Percentiles rank a stretch among this genome's conserved stretches.
phyloP scores from a whole-genome alignment of 2,329 filamentous ascomycete species.

The Aspergillus novoparasiticus region DNA sequence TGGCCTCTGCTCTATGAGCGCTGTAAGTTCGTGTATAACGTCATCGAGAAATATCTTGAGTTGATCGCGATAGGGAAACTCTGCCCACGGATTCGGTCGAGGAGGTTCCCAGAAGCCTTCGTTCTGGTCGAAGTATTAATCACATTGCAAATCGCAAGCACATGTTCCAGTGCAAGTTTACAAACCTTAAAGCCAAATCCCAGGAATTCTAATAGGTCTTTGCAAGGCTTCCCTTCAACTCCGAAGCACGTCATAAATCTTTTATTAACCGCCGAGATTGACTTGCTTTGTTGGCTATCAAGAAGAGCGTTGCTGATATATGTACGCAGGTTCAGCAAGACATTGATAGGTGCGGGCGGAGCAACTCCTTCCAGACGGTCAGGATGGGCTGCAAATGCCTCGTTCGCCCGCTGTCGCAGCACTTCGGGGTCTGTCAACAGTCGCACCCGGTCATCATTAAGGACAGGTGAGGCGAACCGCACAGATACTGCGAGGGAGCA shows the following conservation, averaged over 20 bases:
- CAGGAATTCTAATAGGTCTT: slow-evolving; percentile 58
- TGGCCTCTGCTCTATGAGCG: slow-evolving; percentile 51
- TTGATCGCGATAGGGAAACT: slow-evolving; percentile 43
- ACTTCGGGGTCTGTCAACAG: slow-evolving; percentile 57
- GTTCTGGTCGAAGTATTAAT: slow-evolving; percentile 26
- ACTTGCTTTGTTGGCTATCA: slow-evolving; percentile 51
- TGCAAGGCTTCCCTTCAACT: slow-evolving; percentile 56
- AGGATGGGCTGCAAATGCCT: slow-evolving; percentile 54
- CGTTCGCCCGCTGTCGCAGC: slow-evolving; percentile 57
- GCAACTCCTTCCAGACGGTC: slow-evolving; percentile 56
- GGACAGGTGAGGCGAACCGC: slow-evolving; percentile 54
- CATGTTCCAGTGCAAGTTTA: slow-evolving; percentile 11
- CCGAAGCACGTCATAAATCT: slow-evolving; percentile 66
- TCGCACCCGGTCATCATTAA: slow-evolving; percentile 51
- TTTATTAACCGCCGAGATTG: slow-evolving; percentile 63
- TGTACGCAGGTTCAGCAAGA: slow-evolving; percentile 58
- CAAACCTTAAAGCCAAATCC: slow-evolving; percentile 57
- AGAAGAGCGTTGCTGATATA: slow-evolving; percentile 64
- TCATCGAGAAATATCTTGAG: slow-evolving; percentile 59
- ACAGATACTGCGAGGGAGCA: slow-evolving; percentile 60
- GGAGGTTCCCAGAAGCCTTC: slow-evolving; percentile 49
- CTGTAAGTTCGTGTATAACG: slow-evolving; percentile 59
- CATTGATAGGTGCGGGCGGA: slow-evolving; percentile 56
- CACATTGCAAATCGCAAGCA: background rate
- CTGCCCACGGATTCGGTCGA: slow-evolving; percentile 33